These are phyloP conservation scores for Linum tenue DNA, from an alignment of 345 rosid species.

Conservation along the genomic window DNA sequence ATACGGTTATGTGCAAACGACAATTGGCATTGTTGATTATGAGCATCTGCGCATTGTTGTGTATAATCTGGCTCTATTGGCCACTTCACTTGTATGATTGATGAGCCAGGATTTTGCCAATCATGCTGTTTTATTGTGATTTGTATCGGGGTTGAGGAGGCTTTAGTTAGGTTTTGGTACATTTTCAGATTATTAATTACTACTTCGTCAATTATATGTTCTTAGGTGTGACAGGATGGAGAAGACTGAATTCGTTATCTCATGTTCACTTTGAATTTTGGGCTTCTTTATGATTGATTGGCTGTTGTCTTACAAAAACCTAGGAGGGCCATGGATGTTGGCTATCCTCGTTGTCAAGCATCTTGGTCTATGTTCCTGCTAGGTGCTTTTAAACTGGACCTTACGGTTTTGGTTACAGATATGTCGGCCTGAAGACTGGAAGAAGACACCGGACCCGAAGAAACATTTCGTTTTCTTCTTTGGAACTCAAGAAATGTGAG, in stretches of 20 bases:
- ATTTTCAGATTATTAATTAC: not conserved
- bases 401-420: conserved; percentile 51
- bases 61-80: not conserved
- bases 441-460: conserved; percentile 58
- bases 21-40: not conserved
- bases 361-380: not conserved
- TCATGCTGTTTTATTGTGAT: not conserved
- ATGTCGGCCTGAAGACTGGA: conserved; percentile 77
- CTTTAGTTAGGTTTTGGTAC: not conserved
- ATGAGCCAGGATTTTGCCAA: not conserved
- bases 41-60: too few species aligned
- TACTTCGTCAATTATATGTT: not conserved
- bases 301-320: not conserved
- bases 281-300: not conserved
- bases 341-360: not conserved
- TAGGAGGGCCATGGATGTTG: not conserved
- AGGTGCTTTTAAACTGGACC: conserved; percentile 2
- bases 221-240: not conserved
- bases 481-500: conserved; percentile 93
- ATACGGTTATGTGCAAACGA: too few species aligned
- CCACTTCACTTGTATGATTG: not conserved
- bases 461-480: conserved; percentile 76
- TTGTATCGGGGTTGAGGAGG: too few species aligned
- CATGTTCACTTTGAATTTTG: not conserved
- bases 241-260: not conserved